Evolutionary conservation across 805 yeast species (phyloP).

Genomic region (Wickerhamiella vanderwaltii): DNA sequence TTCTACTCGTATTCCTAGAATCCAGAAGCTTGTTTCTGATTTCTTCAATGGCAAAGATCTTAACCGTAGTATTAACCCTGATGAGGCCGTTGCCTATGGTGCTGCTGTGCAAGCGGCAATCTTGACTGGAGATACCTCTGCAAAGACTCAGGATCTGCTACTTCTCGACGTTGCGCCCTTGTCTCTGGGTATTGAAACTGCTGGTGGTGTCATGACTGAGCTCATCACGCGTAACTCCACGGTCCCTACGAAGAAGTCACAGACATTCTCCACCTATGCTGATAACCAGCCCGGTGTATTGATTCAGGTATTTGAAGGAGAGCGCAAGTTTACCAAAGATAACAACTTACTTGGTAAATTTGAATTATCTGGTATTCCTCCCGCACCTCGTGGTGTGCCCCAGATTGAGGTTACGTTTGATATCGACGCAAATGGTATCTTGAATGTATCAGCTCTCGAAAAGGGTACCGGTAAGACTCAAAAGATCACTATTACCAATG

Average conservation of each 20-base stretch:
- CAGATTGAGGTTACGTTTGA: conserved; percentile 96
- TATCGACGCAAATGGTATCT: conserved; percentile 93
- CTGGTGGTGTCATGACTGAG: conserved; percentile 99
- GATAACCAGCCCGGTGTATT: conserved; percentile 98
- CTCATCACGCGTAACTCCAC: conserved; percentile 97
- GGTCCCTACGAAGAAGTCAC: conserved; percentile 95
- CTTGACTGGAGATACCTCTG: conserved; percentile 88
- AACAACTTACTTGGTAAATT: conserved; percentile 95
- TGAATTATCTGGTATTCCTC: conserved; percentile 93
- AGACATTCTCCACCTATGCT: conserved; percentile 90
- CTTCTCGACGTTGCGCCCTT: conserved; percentile 95
- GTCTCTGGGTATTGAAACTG: conserved; percentile 95
- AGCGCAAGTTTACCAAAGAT: conserved; percentile 90
- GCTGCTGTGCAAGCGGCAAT: conserved; percentile 98
- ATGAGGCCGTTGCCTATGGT: conserved; percentile 99
- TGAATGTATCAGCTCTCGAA: conserved; percentile 91
- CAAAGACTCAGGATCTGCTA: conserved; percentile 90
- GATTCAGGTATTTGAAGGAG: conserved; percentile 97
- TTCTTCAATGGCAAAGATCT: conserved; percentile 97
- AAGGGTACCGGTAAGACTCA: conserved; percentile 97
- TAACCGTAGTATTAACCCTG: conserved; percentile 93
- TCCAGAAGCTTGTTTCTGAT: conserved; percentile 89
- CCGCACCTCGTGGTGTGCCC: conserved; percentile 98
- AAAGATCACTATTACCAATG: conserved; percentile 96
- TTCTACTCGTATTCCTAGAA: conserved; percentile 96